Evolutionary conservation across 2,329 filamentous ascomycete genomes (phyloP), one percentile per base, ranked within the genome.

Genomic region (Penicillium sp.): DNA sequence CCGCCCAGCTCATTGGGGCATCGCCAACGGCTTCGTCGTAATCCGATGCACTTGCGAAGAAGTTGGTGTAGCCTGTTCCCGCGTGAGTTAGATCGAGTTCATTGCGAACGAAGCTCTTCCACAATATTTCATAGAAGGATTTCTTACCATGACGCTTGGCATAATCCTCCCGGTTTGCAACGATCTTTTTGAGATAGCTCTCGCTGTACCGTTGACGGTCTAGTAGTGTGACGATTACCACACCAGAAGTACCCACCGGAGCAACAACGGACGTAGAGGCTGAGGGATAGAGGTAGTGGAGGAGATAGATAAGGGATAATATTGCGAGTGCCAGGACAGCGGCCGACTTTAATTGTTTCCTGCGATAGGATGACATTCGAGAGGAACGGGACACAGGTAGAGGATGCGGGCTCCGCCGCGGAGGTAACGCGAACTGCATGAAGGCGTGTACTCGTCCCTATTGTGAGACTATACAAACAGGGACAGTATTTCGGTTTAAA

Each of bases 341-440:
- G 55, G 87, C 70, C 3, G 83, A 76, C 72, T 86, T 86, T 53
- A 88, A 70, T 64, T 89, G 86, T 69, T 82, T 85, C 65, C 85
- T 83, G 61, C 89, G 84, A 61, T 77, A 69, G 42, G 68, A 64
- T 31, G 74, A 71, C 27, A 76, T 61, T 57, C 67, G 67, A 48
- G 75, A 71, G 25, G 75, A 69, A 77, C 69, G 86, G 78, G 63
- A 82, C 77, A 90, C 93, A 31, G 88, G 87, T 64, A 87, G 85
- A 65, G 89, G 86, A 71, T 89, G 86, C 64, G 90, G 93, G 70
- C 84, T 86, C 78, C 93, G 96, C 75, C 92, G 89, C 69, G 91
- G 86, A 55, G 92, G 92, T 68, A 96, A 87, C 63, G 93, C 91
- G 81, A 93, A 92, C 75, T 96, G 93, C 91, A 96, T 94, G 21